Evolutionary conservation across 345 rosid species (phyloP).

Genomic region (Geranium brycei): DNA sequence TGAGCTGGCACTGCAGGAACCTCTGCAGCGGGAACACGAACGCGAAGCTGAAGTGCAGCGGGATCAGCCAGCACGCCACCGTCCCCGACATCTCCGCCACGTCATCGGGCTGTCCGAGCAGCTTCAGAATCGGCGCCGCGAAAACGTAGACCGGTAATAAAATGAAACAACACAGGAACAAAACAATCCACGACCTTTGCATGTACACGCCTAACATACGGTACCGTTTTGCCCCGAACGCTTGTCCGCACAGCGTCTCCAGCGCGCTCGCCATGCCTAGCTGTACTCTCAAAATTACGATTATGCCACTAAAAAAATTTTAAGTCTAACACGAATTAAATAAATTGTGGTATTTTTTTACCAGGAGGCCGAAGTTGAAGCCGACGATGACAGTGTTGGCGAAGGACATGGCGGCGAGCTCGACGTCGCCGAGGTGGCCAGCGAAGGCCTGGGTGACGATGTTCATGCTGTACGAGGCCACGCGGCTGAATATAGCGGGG

Average conservation of each 20-base stretch:
- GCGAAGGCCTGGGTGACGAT: conserved; percentile 31
- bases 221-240: conserved; percentile 15
- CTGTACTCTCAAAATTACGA: not conserved
- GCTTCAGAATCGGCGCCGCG: conserved; percentile 11
- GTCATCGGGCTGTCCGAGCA: conserved; percentile 22
- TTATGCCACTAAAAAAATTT: no score
- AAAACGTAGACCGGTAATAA: conserved; percentile 16
- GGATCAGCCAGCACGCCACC: conserved; percentile 26
- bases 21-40: conserved; percentile 26
- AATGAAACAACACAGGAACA: conserved; percentile 11
- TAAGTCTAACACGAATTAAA: no score
- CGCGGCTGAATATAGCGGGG: conserved; percentile 31
- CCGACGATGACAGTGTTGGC: conserved; percentile 31
- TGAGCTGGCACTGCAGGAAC: conserved; percentile 28
- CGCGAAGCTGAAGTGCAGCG: conserved; percentile 38
- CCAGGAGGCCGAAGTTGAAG: conserved; percentile 37
- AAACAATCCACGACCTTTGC: conserved; percentile 17
- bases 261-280: conserved; percentile 21
- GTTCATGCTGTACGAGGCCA: conserved; percentile 26
- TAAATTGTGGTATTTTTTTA: not conserved
- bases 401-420: conserved; percentile 33
- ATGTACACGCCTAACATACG: conserved; percentile 18
- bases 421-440: conserved; percentile 36
- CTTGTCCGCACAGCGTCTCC: conserved; percentile 18
- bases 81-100: conserved; percentile 26